Evolutionary conservation across 1,139 yeast genomes (phyloP), one percentile per base, ranked within the genome.

Genomic region (Zygosaccharomyces pseudobailii): DNA sequence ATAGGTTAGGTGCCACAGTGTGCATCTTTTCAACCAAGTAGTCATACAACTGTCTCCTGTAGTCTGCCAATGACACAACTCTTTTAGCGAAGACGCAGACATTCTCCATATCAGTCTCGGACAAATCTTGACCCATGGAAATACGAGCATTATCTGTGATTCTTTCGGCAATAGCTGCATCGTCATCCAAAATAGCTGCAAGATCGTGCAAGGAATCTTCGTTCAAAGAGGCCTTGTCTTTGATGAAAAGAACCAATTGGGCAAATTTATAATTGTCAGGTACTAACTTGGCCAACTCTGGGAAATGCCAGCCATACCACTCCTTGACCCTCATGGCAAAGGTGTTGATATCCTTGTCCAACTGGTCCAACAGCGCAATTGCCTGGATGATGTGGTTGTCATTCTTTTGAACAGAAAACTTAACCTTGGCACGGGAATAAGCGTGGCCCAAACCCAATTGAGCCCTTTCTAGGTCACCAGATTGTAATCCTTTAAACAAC

Each of bases 251-350:
- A 54, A 89, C 88, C 57, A 90, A 78, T 70, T 79, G 83, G 61
- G 96, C 96, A 71, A 80, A 92, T 57, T 79, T 76, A 72, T 87
- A 86, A 76, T 90, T 90, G 74, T 92, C 98, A 59, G 88, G 84
- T 55, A 89, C 92, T 69, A 92, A 80, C 74, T 88, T 89, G 61
- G 97, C 96, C 76, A 92, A 82, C 75, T 92, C 98, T 50, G 98
- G 98, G 82, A 92, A 92, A 71, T 92, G 98, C 98, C 98, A 92
- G 59, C 97, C 97, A 73, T 92, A 92, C 98, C 98, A 92, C 75
- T 92, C 98, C 78, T 92, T 92, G 66, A 87, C 90, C 76, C 98
- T 84, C 98, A 92, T 92, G 55, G 97, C 92, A 71, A 87, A 92
- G 50, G 97, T 92, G 74, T 92, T 92, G 69, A 92, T 82, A 67